Base-by-base conservation (phyloP, 768 basidiomycete species). In the Pisolithus albus region DNA sequence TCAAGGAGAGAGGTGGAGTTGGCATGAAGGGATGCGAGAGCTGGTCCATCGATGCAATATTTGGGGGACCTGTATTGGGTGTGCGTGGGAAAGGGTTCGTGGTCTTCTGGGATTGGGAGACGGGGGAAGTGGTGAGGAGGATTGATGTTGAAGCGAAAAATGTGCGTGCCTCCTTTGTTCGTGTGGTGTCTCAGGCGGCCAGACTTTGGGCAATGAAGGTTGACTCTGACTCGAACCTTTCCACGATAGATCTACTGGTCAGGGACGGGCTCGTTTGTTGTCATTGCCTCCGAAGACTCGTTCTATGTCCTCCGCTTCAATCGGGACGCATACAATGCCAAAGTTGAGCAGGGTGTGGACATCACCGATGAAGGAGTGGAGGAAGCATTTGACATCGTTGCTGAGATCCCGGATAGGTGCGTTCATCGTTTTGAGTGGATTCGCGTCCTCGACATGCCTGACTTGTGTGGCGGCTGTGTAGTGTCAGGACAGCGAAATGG, bases 91-190 rank as follows among this genome's bases (percentile, higher is more conserved):
- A 79, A 57, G 92, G 93, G 0, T 96, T 97, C 56, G 92, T 96
- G 28, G 77, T 97, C 62, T 99, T 99, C 67, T 98, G 96, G 92
- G 96, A 98, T 64, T 98, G 96, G 96, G 95, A 98, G 69, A 84
- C 83, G 1, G 92, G 93, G 32, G 90, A 95, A 62, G 80, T 98
- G 52, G 96, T 98, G 5, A 74, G 96, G 51, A 72, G 96, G 58
- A 88, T 99, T 60, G 94, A 99, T 60, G 93, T 92, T 1, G 92
- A 98, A 56, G 93, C 94, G 7, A 93, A 89, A 67, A 86, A 84
- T 62, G 96, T 96, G 56, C 52, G 87, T 67, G 2, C 30, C 49
- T 10, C 23, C n/a, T 43, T 50, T 10, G 36, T 32, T 32, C 9
- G 30, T n/a, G 6, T 32, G 46, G 30, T 28, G 37, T 32, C 6